Base-by-base conservation (phyloP, 1,284 basidiomycete genomes). In the Cerioporus squamosus region DNA sequence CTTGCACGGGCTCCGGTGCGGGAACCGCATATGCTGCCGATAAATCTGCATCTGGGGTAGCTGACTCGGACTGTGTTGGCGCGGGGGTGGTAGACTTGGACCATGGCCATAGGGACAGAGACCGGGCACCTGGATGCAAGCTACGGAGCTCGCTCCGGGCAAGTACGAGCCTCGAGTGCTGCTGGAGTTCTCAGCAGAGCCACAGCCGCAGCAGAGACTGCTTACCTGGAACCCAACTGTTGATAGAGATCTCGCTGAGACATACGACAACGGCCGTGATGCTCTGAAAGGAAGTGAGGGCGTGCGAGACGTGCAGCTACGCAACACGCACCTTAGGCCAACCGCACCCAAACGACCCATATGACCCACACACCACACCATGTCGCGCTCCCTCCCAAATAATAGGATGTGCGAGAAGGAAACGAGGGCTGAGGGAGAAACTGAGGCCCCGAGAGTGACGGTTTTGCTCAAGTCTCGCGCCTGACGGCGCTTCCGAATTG, bases 41-140 rank as follows among this genome's bases (percentile, higher is more conserved):
- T 23, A 53, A 22, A 29, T 54, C 43, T 1, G 50, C 17, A 6
- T 29, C 43, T 15, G 54, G 39, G 10, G 44, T 36, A 8, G 50
- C 29, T 31, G 55, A 17, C 23, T 58, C 49, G 1, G 53, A 9
- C 12, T 58, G 33, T 23, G 54, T 40, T 2, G 53, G 29, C 31
- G 52, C 44, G 6, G 56, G 48, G 12, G 61, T 38, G 3, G 47
- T 40, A 20, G 68, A 12, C 43, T 60, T 61, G 56, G 67, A 64
- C 42, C 59, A 67, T 39, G 63, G 54, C 63, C 64, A 70, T 45
- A 66, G 60, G 22, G 60, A 63, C 17, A 66, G 61, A 20, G 59
- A 63, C 14, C 67, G 67, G 10, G 68, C 31, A 23, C 53, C 57
- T 17, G 52, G 55, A 20, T 56, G 59, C 1, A 61, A 23, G n/a